Evolutionary conservation across 116 monocot genomes (phyloP).

Genomic region (Thalassia testudinum): DNA sequence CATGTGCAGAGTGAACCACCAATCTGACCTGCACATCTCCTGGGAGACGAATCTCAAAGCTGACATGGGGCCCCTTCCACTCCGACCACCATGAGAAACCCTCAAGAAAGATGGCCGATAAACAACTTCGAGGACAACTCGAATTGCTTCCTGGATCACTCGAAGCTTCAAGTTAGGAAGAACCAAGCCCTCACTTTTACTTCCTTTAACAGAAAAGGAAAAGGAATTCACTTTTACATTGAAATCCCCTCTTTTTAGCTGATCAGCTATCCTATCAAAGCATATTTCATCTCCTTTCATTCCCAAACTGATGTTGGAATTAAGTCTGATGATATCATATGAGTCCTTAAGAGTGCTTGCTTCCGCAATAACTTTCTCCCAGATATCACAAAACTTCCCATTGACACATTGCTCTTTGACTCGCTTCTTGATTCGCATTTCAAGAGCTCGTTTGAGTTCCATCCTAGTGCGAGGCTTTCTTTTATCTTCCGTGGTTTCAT

Average conservation of each 20-base stretch:
- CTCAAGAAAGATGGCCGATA: conserved; percentile 81
- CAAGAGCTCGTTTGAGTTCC: conserved; percentile 55
- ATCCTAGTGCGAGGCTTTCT: conserved; percentile 19
- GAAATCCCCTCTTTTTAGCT: conserved; percentile 43
- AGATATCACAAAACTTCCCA: conserved; percentile 58
- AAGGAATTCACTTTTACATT: conserved; percentile 28
- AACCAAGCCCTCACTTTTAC: conserved; percentile 26
- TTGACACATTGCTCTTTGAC: conserved; percentile 48
- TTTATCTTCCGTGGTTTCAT: conserved; percentile 20
- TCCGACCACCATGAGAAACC: conserved; percentile 85
- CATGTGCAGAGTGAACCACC: conserved; percentile 65
- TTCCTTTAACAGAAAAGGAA: conserved; percentile 19
- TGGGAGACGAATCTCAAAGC: conserved; percentile 45
- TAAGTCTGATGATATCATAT: conserved; percentile 63
- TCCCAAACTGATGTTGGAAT: conserved; percentile 50
- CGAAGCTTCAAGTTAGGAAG: conserved; percentile 64
- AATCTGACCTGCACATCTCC: conserved; percentile 30
- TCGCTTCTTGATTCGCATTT: conserved; percentile 64
- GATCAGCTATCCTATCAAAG: conserved; percentile 43
- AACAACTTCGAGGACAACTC: conserved; percentile 69
- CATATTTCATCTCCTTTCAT: conserved; percentile 29
- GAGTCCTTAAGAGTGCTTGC: conserved; percentile 46
- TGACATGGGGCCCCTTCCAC: conserved; percentile 64
- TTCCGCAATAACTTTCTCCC: conserved; percentile 46
- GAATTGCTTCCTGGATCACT: conserved; percentile 64